Base-by-base conservation (phyloP, 129 eudicot genomes). In the Rutidosis leptorrhynchoides region DNA sequence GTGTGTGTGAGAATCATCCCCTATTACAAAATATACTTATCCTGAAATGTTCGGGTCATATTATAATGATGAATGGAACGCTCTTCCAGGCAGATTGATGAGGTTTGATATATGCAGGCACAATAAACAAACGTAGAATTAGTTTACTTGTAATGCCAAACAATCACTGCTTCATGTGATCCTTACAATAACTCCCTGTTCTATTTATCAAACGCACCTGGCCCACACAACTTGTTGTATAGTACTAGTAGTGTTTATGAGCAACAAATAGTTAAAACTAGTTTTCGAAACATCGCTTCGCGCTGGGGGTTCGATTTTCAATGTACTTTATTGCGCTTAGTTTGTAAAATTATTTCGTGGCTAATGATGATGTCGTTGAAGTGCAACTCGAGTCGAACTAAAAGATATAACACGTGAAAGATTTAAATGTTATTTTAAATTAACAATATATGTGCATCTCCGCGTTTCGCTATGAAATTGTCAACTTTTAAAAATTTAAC, bases 51-150 rank as follows among this genome's bases (percentile, higher is more conserved):
- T 1, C 35, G 51, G 76, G 69, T 75, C 69, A 58, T 75, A 75
- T 60, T 48, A 24, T 75, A 60, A 75, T 75, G 14, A 75, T 75
- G 76, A 62, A 53, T 51, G 69, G 89, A 80, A 83, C 93, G 85
- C 92, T 33, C 66, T 60, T 80, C 96, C 81, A 85, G 87, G 89
- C 48, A 76, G 90, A 35, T 28, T 17, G 73, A 85, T 88, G 77
- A 85, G 87, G 77, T 82, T 64, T 76, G 76, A 78, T 70, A 62
- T 71, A 32, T 20, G 19, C 37, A 52, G 32, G 15, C 37, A 52
- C 27, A 58, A 43, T 46, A 62, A 30, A 15, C 15, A 17, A 35
- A 61, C 43, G 58, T 20, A 6, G 70, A 62, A 25, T 26, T 64
- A 62, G 70, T 61, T 43, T 65, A 25, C 27, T 64, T 51, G 58